Conservation (phyloP, 2,329 filamentous ascomycete genomes). For the Arthrobotrys sphaeroides region DNA sequence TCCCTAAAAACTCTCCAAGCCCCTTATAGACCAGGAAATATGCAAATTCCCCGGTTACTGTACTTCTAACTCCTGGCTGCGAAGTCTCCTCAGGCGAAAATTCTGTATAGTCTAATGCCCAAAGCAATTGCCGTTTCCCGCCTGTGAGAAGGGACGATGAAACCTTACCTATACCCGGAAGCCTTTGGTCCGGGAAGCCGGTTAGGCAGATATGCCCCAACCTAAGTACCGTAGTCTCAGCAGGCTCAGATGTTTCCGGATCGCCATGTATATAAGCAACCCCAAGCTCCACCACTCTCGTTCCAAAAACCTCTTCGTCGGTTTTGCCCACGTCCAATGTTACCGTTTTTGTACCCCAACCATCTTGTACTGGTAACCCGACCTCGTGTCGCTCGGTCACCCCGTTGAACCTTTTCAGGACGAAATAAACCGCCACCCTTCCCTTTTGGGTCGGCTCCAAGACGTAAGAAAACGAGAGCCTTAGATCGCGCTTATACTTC, state of each 20-base stretch:
- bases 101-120: conserved; percentile 52
- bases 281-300: conserved; percentile 37
- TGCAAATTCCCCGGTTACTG: conserved; percentile 55
- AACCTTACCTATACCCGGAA: conserved; percentile 53
- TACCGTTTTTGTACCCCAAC: conserved; percentile 49
- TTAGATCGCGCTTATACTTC: conserved; percentile 35
- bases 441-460: conserved; percentile 45
- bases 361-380: conserved; percentile 41
- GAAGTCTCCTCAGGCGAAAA: background rate
- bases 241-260: background rate
- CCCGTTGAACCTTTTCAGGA: conserved; percentile 29
- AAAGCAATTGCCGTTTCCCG: conserved; percentile 51
- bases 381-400: conserved; percentile 36
- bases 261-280: conserved; percentile 14
- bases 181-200: conserved; percentile 28
- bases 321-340: conserved; percentile 45
- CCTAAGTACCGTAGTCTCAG: background rate
- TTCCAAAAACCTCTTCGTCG: conserved; percentile 35
- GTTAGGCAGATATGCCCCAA: conserved; percentile 34
- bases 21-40: conserved; percentile 57
- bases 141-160: conserved; percentile 1
- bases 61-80: conserved; percentile 53
- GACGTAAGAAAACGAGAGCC: conserved; percentile 54
- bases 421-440: conserved; percentile 53
- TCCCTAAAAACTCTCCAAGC: conserved; percentile 51